These are phyloP conservation scores for Penicillium paneum DNA, from an alignment of 2,329 filamentous ascomycete species.

Conservation along the genomic window DNA sequence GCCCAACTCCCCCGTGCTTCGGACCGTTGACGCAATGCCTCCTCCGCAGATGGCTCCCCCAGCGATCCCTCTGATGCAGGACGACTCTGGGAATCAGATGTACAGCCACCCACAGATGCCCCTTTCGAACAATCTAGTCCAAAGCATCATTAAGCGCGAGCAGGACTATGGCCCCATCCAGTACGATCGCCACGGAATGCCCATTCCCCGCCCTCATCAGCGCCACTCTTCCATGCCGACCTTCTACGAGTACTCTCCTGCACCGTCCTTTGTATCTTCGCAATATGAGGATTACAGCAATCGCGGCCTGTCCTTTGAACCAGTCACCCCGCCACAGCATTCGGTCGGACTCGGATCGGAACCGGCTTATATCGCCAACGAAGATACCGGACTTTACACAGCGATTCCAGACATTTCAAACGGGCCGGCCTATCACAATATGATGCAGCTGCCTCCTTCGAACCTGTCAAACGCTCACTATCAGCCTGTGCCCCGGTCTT, in stretches of 20 bases:
- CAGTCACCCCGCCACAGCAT: slow-evolving; percentile 92
- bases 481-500: slow-evolving; percentile 63
- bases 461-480: slow-evolving; percentile 79
- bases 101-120: slow-evolving; percentile 62
- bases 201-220: slow-evolving; percentile 77
- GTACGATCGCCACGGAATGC: slow-evolving; percentile 89
- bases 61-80: slow-evolving; percentile 55
- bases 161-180: slow-evolving; percentile 76
- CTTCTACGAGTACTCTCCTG: slow-evolving; percentile 96
- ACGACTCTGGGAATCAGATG: slow-evolving; percentile 65
- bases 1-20: slow-evolving; percentile 82
- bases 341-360: slow-evolving; percentile 75
- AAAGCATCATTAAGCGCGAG: slow-evolving; percentile 81
- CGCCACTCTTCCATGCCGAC: slow-evolving; percentile 98
- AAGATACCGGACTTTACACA: slow-evolving; percentile 93
- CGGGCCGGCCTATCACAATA: slow-evolving; percentile 73
- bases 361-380: slow-evolving; percentile 95
- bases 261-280: slow-evolving; percentile 96
- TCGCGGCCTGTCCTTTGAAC: slow-evolving; percentile 92
- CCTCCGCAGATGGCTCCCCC: slow-evolving; percentile 78
- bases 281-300: slow-evolving; percentile 98
- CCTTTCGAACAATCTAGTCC: slow-evolving; percentile 65
- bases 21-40: slow-evolving; percentile 85
- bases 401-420: slow-evolving; percentile 83
- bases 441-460: slow-evolving; percentile 86